Evolutionary conservation across 2,329 filamentous ascomycete species (phyloP).

Genomic region (Cephalotrichum gorgonifer): DNA sequence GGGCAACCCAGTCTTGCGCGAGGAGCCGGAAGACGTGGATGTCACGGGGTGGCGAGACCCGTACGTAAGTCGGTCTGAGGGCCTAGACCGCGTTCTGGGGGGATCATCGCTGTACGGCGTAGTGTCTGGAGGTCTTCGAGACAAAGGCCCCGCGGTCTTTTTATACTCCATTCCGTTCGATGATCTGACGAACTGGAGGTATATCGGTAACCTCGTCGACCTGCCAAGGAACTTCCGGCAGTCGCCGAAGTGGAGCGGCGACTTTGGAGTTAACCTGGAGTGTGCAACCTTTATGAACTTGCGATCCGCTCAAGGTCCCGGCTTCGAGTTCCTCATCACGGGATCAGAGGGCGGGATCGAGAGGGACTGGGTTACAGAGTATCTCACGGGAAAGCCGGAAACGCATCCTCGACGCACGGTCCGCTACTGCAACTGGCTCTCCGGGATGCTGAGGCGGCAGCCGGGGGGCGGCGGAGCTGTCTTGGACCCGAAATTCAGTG

Average conservation of each 20-base stretch:
- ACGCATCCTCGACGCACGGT: constrained; percentile 3
- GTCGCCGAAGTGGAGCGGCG: constrained; percentile 32
- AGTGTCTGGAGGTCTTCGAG: constrained; percentile 33
- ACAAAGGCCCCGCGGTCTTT: constrained; percentile 31
- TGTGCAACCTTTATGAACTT: constrained; percentile 35
- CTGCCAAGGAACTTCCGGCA: constrained; percentile 25
- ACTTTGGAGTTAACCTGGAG: constrained; percentile 41
- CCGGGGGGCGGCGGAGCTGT: constrained; percentile 6
- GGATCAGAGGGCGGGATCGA: constrained; percentile 29
- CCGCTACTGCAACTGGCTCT: constrained; percentile 28
- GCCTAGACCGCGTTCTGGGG: constrained; percentile 14
- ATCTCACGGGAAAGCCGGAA: neutral
- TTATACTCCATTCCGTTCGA: constrained; percentile 29
- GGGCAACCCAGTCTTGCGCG: constrained; percentile 18
- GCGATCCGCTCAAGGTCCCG: constrained; percentile 13
- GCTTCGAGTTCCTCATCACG: constrained; percentile 30
- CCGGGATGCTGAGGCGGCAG: constrained; percentile 16
- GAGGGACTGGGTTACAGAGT: neutral
- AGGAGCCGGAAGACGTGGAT: constrained; percentile 15
- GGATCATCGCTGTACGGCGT: constrained; percentile 29
- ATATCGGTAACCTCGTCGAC: constrained; percentile 29
- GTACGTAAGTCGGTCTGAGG: constrained; percentile 18
- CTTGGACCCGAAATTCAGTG: constrained; percentile 27
- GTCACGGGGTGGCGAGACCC: constrained; percentile 24
- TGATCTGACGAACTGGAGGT: constrained; percentile 31